Percentiles rank a stretch among this genome's conserved stretches.
Conservation (phyloP, 768 basidiomycete genomes). For the Floccularia luteovirens region DNA sequence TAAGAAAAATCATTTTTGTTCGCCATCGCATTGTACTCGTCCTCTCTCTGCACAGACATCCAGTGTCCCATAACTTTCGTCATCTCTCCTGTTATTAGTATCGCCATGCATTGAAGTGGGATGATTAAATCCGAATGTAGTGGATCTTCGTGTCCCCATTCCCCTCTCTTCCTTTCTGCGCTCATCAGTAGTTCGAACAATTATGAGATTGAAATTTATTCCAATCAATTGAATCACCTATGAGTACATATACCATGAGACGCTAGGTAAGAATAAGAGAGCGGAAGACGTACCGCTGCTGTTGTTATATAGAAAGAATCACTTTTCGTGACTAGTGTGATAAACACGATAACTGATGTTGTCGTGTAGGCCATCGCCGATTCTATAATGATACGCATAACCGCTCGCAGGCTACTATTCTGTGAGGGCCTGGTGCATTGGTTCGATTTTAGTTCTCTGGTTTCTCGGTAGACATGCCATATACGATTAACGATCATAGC, state of each 20-base stretch:
- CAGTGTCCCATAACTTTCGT: too few relatives aligned
- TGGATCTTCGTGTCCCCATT: too few relatives aligned
- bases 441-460: neutral
- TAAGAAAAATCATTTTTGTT: neutral
- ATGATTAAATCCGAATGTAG: too few relatives aligned
- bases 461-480: slow-evolving; percentile 7
- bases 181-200: too few relatives aligned
- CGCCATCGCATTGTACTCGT: too few relatives aligned
- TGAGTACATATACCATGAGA: neutral
- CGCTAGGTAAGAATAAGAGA: neutral
- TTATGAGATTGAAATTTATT: too few relatives aligned
- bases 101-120: too few relatives aligned
- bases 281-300: neutral
- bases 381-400: neutral
- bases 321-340: neutral
- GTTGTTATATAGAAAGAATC: neutral
- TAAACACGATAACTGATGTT: neutral
- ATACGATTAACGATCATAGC: slow-evolving; percentile 7
- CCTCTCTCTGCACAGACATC: too few relatives aligned
- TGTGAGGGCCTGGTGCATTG: neutral
- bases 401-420: neutral
- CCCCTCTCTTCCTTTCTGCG: too few relatives aligned
- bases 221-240: neutral
- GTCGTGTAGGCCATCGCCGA: neutral
- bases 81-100: too few relatives aligned